Conservation (phyloP, 2,329 filamentous ascomycete genomes). For the Neonectria coccinea region DNA sequence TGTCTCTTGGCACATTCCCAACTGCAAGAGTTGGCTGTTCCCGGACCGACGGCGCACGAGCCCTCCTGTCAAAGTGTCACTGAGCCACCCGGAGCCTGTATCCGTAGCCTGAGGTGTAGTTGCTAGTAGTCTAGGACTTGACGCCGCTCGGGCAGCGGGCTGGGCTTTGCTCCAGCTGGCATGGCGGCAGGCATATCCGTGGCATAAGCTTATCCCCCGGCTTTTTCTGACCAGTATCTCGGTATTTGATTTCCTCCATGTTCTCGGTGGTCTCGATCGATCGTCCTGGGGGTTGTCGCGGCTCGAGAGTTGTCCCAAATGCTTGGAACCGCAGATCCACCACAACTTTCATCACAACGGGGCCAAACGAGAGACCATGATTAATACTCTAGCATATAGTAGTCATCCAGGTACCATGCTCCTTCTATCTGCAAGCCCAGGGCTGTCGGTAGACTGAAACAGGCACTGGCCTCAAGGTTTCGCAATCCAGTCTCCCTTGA, state of each 20-base stretch:
- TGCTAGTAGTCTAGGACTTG: conserved; percentile 1
- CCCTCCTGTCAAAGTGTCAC: conserved; percentile 22
- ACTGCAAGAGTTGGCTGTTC: conserved; percentile 12
- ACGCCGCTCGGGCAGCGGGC: conserved; percentile 21
- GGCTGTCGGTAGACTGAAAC: conserved; percentile 2
- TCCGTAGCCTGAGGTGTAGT: too few relatives aligned
- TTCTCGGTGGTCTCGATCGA: background rate
- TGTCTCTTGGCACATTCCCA: conserved; percentile 40
- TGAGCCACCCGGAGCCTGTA: conserved; percentile 13
- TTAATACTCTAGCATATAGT: background rate
- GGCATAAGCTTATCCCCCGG: conserved; percentile 5
- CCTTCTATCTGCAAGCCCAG: background rate
- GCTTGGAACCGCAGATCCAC: background rate
- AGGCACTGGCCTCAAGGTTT: conserved; percentile 23
- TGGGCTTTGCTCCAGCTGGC: background rate
- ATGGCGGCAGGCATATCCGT: conserved; percentile 4
- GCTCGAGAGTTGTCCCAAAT: background rate
- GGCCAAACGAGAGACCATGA: background rate
- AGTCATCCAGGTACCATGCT: background rate
- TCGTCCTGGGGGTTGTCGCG: background rate
- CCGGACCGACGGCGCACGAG: conserved; percentile 28
- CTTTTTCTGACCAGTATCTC: background rate
- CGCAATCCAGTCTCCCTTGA: background rate
- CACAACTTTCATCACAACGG: background rate
- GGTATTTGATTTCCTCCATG: background rate